Evolutionary conservation across 2,329 filamentous ascomycete genomes (phyloP), one percentile per base, ranked within the genome.

Genomic region (Sarocladium brachiariae): DNA sequence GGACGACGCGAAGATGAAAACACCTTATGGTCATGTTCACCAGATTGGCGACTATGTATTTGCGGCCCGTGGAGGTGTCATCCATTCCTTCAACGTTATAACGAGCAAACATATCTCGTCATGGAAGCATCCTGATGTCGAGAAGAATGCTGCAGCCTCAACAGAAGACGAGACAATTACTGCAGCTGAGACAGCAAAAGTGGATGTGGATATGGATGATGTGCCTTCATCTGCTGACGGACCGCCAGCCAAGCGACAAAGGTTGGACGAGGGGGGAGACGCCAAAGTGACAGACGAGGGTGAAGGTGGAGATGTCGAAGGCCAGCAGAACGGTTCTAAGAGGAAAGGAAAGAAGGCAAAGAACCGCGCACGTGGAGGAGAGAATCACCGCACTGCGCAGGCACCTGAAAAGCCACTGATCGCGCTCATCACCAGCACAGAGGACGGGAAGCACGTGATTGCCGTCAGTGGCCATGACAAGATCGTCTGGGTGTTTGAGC

Each of bases 391-490:
- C 11, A 11, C 9, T 2, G 21, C 35, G 24, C 35, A 34, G 19
- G 37, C 11, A 25, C 48, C 21, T 9, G 37, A 50, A 16, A 41
- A 60, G 21, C 47, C 48, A 46, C 58, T 49, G 54, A 59, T 57
- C 54, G 65, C 84, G 52, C 80, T 85, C 55, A 63, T 96, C 56
- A 72, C 78, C 19, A 69, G 78, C 24, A 85, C 89, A 1, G 65
- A 72, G 13, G 75, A 87, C 56, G 80, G 83, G 13, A 74, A 78
- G 37, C 74, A 95, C 68, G 65, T 95, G 18, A 72, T 96, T 37
- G 87, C 83, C 19, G 80, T 95, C 25, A 95, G 90, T 8, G 84
- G 81, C n/a, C 89, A 95, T 61, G 93, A 97, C 72, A 99, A 99
- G 71, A 83, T 80, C 47, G 76, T 99, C 35, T 87, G 88, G 65